Evolutionary conservation across 1,139 yeast species (phyloP), one percentile per base, ranked within the genome.

Genomic region (Saccharomycopsis crataegensis): DNA sequence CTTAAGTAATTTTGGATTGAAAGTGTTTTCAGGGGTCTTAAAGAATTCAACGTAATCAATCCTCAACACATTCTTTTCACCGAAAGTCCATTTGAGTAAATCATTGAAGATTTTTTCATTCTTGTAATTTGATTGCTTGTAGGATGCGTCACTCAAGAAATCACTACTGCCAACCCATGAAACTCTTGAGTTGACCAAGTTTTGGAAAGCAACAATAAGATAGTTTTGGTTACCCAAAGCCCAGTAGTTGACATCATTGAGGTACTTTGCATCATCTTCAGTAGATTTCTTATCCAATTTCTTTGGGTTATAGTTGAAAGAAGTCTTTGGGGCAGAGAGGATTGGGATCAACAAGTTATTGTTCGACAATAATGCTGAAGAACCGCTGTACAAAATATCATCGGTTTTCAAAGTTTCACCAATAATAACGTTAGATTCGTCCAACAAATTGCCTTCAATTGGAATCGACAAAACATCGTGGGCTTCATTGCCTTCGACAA

Each of bases 191-290:
- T 88, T 89, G 66, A 79, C 78, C 58, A 83, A 74, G 46, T 86
- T 86, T 72, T 94, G 99, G 64, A 89, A 78, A 1, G 83, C 94
- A n/a, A 83, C 95, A 31, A 83, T 80, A 54, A 87, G 66, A 65
- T 74, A 82, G 12, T 89, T 89, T 70, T 91, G 96, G 51, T 80
- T 74, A 33, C 99, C 99, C 49, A 83, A 73, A 9, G 88, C 83
- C 96, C 97, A 94, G 42, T 49, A 50, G 41, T 56, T 56, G 37
- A 43, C 46, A n/a, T 56, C 57, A 48, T 51, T 54, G 22, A 56
- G 38, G 16, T 36, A 46, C 34, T 34, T 36, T 33, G 75, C 74
- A 38, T 82, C 85, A 48, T 73, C 75, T 1, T 70, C 62, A 33
- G 67, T 64, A 50, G 75, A 79, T 7, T 73, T 69, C 53, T 72